Evolutionary conservation across 805 yeast species (phyloP), one percentile per base, ranked within the genome.

Genomic region (Myxozyma lipomycoides): DNA sequence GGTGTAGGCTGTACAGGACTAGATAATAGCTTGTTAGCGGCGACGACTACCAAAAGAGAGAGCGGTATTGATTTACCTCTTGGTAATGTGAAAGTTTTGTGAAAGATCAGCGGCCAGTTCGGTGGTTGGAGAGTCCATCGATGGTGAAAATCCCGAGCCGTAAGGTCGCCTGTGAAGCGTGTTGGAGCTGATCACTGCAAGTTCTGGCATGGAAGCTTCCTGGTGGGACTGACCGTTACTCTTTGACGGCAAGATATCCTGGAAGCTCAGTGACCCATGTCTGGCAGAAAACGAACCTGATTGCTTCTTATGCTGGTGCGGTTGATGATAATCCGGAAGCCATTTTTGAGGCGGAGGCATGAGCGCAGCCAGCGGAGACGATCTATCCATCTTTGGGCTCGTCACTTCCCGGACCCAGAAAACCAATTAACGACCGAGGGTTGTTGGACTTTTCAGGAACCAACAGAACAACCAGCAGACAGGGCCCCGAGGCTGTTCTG

Each of bases 91-190:
- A 53, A 68, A 68, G 56, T 68, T 68, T 56, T 64, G 69, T 18
- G 67, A 62, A 48, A 68, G 56, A 45, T 68, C 72, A 2, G 71
- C 69, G 1, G 70, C 70, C 48, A 67, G 52, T 1, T 64, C 51
- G n/a, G 66, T 49, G 7, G 70, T 58, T 19, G 69, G 68, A 34
- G 59, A 52, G 45, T 58, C 62, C 32, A 56, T 40, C 1, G 48
- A 32, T 15, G 45, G 26, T 15, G 37, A 18, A 26, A 40, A 41
- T 6, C 37, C 36, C 26, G 26, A 7, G 28, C 28, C 42, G 25
- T 24, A 25, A 7, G n/a, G n/a, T n/a, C n/a, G n/a, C n/a, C n/a
- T n/a, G n/a, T n/a, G n/a, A n/a, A n/a, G n/a, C n/a, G 34, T 37
- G 15, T 10, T 10, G 15, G 34, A 15, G 24, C 43, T 21, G n/a